phyloP scores from a whole-genome alignment of 2,329 filamentous ascomycete genomes.

The Epichloe coenophiala region DNA sequence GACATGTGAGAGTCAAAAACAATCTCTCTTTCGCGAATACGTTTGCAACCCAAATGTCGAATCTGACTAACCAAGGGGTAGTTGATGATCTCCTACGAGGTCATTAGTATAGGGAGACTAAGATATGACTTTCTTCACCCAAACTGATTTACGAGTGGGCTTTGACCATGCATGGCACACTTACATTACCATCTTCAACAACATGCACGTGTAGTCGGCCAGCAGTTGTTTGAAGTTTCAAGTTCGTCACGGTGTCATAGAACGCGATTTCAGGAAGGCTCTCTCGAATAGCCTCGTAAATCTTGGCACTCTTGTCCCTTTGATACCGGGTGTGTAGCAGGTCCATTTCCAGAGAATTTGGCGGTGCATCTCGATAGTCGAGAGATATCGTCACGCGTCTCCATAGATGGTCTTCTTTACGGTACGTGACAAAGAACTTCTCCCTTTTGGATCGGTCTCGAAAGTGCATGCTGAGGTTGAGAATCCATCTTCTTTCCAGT shows the following conservation, averaged over 20 bases:
- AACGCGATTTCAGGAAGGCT: conserved; percentile 90
- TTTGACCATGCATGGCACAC: conserved; percentile 15
- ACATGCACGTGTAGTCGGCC: conserved; percentile 90
- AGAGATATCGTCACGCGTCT: conserved; percentile 83
- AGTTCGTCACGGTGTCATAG: conserved; percentile 88
- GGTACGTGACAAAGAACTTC: conserved; percentile 96
- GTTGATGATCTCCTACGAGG: conserved; percentile 61
- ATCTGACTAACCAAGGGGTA: conserved; percentile 66
- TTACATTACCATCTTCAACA: conserved; percentile 78
- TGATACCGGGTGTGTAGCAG: conserved; percentile 67
- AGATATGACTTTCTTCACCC: background rate
- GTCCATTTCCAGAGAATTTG: conserved; percentile 75
- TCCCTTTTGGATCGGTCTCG: conserved; percentile 83
- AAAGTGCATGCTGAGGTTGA: conserved; percentile 98
- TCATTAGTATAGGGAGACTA: conserved; percentile 5
- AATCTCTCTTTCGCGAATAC: conserved; percentile 59
- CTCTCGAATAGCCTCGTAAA: conserved; percentile 89
- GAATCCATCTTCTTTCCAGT: conserved; percentile 79
- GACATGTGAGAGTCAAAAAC: conserved; percentile 87
- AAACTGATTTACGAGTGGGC: background rate
- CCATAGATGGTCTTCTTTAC: conserved; percentile 67
- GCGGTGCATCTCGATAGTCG: conserved; percentile 73
- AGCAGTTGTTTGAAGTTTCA: conserved; percentile 82
- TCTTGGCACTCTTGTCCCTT: conserved; percentile 80
- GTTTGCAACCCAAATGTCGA: conserved; percentile 54